Percentiles rank a stretch among this genome's conserved stretches.
phyloP scores from a whole-genome alignment of 1,284 basidiomycete genomes.

The Wallemia hederae region DNA sequence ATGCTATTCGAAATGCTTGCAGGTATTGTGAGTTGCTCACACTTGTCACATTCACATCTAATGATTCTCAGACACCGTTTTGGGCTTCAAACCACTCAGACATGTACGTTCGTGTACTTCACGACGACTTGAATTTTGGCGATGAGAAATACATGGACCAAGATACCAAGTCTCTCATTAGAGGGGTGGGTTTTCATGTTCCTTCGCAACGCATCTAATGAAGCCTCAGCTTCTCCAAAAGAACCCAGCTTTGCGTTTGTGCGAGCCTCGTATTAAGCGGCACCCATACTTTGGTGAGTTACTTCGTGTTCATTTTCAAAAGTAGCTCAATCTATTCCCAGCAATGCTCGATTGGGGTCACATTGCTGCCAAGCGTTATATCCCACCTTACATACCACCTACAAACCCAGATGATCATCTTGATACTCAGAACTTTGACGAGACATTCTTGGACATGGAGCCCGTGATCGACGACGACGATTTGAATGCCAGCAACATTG shows the following conservation, averaged over 20 bases:
- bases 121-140: constrained; percentile 62
- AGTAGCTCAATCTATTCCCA: background rate
- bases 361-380: constrained; percentile 78
- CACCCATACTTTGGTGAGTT: constrained; percentile 75
- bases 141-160: constrained; percentile 70
- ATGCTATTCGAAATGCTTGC: constrained; percentile 88
- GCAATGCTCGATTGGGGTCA: constrained; percentile 42
- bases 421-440: constrained; percentile 94
- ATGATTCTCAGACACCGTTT: constrained; percentile 42
- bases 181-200: constrained; percentile 33
- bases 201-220: constrained; percentile 4
- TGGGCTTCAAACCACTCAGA: constrained; percentile 77
- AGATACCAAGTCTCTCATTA: constrained; percentile 77
- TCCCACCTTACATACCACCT: constrained; percentile 86
- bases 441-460: constrained; percentile 81
- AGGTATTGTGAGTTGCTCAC: constrained; percentile 35
- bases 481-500: constrained; percentile 19
- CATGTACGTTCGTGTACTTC: constrained; percentile 72
- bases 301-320: constrained; percentile 4
- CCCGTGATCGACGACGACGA: constrained; percentile 39
- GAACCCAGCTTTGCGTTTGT: constrained; percentile 64
- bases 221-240: constrained; percentile 46
- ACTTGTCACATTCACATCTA: background rate
- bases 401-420: constrained; percentile 74
- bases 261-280: constrained; percentile 69